These are phyloP conservation scores for Schwanniomyces yamadae DNA, from an alignment of 805 yeast genomes.

Conservation along the genomic window DNA sequence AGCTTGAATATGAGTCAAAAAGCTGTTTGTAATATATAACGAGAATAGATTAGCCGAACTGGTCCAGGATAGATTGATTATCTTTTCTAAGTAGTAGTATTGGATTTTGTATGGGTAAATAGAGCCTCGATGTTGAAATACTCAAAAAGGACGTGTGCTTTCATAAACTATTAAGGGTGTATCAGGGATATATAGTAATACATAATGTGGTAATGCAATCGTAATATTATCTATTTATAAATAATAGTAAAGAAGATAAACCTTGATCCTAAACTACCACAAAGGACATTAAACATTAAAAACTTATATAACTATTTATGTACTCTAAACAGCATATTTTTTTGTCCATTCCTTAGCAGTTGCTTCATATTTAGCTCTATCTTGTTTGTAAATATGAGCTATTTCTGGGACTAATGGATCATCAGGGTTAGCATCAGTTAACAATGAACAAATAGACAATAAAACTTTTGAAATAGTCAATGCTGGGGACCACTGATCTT, in stretches of 20 bases:
- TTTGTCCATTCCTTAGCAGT: constrained; percentile 99
- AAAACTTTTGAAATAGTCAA: constrained; percentile 93
- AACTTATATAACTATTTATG: constrained; percentile 2
- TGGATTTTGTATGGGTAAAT: too few relatives aligned
- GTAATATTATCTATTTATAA: constrained; percentile 11
- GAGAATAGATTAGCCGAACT: too few relatives aligned
- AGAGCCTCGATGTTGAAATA: too few relatives aligned
- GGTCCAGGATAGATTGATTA: too few relatives aligned
- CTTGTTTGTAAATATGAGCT: constrained; percentile 94
- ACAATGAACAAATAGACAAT: constrained; percentile 88
- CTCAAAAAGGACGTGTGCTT: constrained; percentile 1
- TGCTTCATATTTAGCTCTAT: constrained; percentile 89
- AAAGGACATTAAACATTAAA: constrained; percentile 3
- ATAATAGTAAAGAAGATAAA: constrained; percentile 7
- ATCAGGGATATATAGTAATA: too few relatives aligned
- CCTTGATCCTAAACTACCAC: constrained; percentile 7
- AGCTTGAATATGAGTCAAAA: too few relatives aligned
- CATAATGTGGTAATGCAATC: constrained; percentile 9
- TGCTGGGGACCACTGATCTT: constrained; percentile 99
- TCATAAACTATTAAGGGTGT: not conserved
- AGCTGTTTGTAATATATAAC: too few relatives aligned
- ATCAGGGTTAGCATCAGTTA: constrained; percentile 98
- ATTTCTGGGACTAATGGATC: constrained; percentile 99
- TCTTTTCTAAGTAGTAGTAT: too few relatives aligned
- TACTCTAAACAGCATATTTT: constrained; percentile 81